Base-by-base conservation (phyloP, 768 basidiomycete genomes). In the Auricularia sp. region DNA sequence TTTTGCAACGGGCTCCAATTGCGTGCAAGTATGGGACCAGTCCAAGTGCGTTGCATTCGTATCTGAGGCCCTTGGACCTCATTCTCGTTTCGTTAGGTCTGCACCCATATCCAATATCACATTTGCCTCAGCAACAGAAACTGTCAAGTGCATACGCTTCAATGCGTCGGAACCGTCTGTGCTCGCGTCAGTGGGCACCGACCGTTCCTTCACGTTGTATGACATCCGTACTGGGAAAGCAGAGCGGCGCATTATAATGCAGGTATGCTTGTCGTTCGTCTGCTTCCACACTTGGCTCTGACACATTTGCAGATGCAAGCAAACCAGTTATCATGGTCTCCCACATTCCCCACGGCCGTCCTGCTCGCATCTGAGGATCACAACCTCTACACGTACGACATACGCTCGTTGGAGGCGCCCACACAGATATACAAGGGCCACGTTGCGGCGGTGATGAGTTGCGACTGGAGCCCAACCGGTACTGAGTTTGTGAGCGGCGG, bases 281-380 rank as follows among this genome's bases (percentile, higher is more conserved):
- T 23, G 29, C 21, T 11, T 29, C 29, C 47, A 29, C 3, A 2
- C 21, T 16, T 39, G 3, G 7, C 21, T 29, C 21, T 14, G n/a
- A 18, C 36, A 36, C 34, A 23, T 10, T 59, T 60, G 36, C 65
- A 91, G 84, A 93, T 98, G 87, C 87, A 85, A 69, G 86, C 87
- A 69, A 98, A 98, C 69, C 82, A 90, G 7, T 80, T 99, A 1
- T 83, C 93, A 14, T 99, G 95, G 95, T 98, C 93, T 35, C 97
- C 97, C 0, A 96, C 93, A 0, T 88, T 94, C 72, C 97, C 97
- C 3, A 98, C 95, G 0, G 80, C 87, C 3, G 77, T 98, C 44
- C 84, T 99, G 7, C 83, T 98, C 6, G 97, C 92, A n/a, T 98
- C 95, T 0, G 97, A 98, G 79, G 96, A 98, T 71, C 95, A 98